Evolutionary conservation across 495 filamentous ascomycete genomes (phyloP), one percentile per base, ranked within the genome.

Genomic region (Xylaria flabelliformis): DNA sequence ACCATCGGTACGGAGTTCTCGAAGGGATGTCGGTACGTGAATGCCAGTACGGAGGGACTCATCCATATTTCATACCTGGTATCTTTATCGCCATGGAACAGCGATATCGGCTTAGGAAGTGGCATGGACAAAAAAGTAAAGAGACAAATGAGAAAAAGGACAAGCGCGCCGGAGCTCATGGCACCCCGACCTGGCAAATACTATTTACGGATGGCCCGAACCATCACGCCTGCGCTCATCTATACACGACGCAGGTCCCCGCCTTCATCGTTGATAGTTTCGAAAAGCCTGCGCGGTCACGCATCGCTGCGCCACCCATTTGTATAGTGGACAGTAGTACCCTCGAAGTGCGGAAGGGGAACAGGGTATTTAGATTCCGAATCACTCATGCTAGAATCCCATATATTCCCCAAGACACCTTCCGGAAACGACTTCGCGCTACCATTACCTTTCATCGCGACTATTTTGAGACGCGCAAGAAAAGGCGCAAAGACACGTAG

Each of bases 71-170:
- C 29, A 51, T 66, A 9, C 44, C 63, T 2, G 63, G 63, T 26
- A 26, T 51, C 63, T 66, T 66, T 44, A 66, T 66, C n/a, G 63
- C 63, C 29, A 66, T 66, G 44, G 63, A 19, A n/a, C 63, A 66
- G 63, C 44, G 44, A 8, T 66, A 50, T 13, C 44, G 44, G 26
- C 2, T 6, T 3, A 3, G 3, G 4, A 13, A 34, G 26, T 65
- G 63, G 63, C 7, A 9, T 1, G 63, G 44, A 1, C 63, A 65
- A 44, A 8, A 36, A 36, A 15, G 0, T 19, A 17, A 48, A 19
- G 39, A 26, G 36, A 48, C 32, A 48, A 3, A 32, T 15, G 55
- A 13, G 24, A 15, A 29, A 6, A 59, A 34, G 13, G 36, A 24
- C 19, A 41, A 62, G 34, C 58, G 19, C 34, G 32, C 3, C 10